phyloP scores from a whole-genome alignment of 208 protist genomes.

The Wallacemonas sp. region DNA sequence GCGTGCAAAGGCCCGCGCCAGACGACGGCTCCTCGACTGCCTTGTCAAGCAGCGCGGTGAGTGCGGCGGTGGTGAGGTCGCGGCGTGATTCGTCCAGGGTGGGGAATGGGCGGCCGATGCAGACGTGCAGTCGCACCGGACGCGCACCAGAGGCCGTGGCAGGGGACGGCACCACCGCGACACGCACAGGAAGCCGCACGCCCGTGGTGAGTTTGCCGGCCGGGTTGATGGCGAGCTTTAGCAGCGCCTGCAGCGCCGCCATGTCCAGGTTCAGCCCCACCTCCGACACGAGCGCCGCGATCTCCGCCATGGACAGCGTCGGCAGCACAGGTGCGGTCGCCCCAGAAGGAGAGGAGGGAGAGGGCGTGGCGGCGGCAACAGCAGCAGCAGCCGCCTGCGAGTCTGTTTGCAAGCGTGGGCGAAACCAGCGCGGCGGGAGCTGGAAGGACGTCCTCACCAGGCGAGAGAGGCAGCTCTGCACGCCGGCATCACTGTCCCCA shows the following conservation, averaged over 20 bases:
- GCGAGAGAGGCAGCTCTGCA: neutral
- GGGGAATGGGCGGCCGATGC: constrained; percentile 1
- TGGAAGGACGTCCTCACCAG: neutral
- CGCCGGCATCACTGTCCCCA: too few relatives aligned
- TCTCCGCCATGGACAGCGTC: neutral
- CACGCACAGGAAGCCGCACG: constrained; percentile 11
- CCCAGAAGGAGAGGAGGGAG: neutral
- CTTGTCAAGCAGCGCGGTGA: constrained; percentile 1
- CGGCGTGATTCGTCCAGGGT: constrained; percentile 16
- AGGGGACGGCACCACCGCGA: neutral
- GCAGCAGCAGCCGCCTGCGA: neutral
- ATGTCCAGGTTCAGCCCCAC: neutral
- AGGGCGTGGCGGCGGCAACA: neutral
- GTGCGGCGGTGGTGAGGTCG: constrained; percentile 19
- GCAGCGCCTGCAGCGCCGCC: neutral
- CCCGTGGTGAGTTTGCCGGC: neutral
- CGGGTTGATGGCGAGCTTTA: neutral
- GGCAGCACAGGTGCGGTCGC: neutral
- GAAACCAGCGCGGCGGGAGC: neutral
- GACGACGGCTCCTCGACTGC: neutral
- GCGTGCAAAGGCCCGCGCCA: neutral
- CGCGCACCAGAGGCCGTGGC: neutral
- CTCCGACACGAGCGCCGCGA: neutral
- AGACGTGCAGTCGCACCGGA: neutral
- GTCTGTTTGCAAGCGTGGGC: neutral